Percentiles rank a stretch among this genome's conserved stretches.
phyloP scores from a whole-genome alignment of 1,139 yeast species.

The Petasospora fabianii region DNA sequence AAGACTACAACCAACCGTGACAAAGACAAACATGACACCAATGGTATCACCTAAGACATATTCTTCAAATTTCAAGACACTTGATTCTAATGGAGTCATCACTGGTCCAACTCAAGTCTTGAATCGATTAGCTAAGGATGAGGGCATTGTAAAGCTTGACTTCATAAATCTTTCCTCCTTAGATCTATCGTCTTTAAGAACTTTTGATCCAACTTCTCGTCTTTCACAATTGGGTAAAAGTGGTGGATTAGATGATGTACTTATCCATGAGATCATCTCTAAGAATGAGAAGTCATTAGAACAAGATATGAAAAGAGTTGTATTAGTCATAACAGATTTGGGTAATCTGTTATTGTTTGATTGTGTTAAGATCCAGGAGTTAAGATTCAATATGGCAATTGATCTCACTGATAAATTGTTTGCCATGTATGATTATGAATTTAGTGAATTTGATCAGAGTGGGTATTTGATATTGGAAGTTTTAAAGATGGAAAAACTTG shows the following conservation, averaged over 20 bases:
- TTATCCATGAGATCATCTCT: conserved; percentile 39
- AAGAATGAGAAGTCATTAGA: conserved; percentile 37
- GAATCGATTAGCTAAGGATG: conserved; percentile 2
- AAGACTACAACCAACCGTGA: conserved; percentile 1
- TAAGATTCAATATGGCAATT: conserved; percentile 45
- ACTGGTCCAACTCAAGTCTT: conserved; percentile 7
- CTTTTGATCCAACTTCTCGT: conserved; percentile 18
- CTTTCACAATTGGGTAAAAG: conserved; percentile 23
- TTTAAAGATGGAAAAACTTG: conserved; percentile 53
- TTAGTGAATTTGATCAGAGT: conserved; percentile 47
- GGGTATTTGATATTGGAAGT: conserved; percentile 68
- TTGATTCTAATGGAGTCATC: background rate
- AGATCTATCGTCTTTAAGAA: conserved; percentile 18
- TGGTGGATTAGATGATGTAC: conserved; percentile 33
- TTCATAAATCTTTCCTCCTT: conserved; percentile 37
- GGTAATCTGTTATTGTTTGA: conserved; percentile 33
- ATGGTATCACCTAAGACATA: conserved; percentile 3
- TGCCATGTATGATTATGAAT: conserved; percentile 78
- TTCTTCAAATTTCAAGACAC: too few species aligned
- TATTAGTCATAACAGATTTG: conserved; percentile 34
- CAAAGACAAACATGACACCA: too few species aligned
- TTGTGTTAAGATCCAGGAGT: conserved; percentile 21
- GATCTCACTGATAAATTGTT: conserved; percentile 57
- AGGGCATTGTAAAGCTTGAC: conserved; percentile 35
- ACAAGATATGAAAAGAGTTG: conserved; percentile 33